Evolutionary conservation across 1,284 basidiomycete species (phyloP).

Genomic region (Malassezia sympodialis): DNA sequence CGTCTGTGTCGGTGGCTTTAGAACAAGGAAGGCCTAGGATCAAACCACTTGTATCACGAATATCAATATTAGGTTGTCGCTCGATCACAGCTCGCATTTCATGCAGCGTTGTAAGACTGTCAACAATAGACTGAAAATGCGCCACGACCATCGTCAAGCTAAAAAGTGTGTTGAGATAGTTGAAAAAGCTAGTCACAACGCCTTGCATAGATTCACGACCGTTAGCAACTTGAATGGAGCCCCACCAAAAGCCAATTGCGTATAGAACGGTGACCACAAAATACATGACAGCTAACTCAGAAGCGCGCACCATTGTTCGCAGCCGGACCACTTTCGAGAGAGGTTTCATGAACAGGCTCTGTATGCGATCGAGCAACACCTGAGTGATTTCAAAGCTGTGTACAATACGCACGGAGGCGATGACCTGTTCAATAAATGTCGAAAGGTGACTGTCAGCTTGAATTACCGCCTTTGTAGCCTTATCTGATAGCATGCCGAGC

Average conservation of each 20-base stretch:
- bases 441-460: conserved; percentile 48
- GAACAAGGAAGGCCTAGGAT: conserved; percentile 15
- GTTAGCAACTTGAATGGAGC: conserved; percentile 26
- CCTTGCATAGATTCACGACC: conserved; percentile 25
- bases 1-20: background rate
- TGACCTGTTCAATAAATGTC: conserved; percentile 50
- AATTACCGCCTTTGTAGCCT: conserved; percentile 35
- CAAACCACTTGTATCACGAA: conserved; percentile 27
- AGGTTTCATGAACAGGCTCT: conserved; percentile 42
- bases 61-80: conserved; percentile 37
- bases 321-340: conserved; percentile 41
- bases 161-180: conserved; percentile 41
- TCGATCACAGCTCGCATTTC: conserved; percentile 37
- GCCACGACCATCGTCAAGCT: conserved; percentile 39
- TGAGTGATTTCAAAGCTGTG: conserved; percentile 49
- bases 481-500: conserved; percentile 42
- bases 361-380: conserved; percentile 44
- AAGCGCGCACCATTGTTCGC: conserved; percentile 37
- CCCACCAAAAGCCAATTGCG: conserved; percentile 36
- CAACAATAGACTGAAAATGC: conserved; percentile 35
- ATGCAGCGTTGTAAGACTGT: conserved; percentile 27
- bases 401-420: conserved; percentile 49
- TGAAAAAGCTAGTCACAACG: conserved; percentile 40
- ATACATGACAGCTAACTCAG: conserved; percentile 33
- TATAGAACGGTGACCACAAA: conserved; percentile 31